Evolutionary conservation across 2,329 filamentous ascomycete genomes (phyloP), one percentile per base, ranked within the genome.

Genomic region (Colletotrichum lini): DNA sequence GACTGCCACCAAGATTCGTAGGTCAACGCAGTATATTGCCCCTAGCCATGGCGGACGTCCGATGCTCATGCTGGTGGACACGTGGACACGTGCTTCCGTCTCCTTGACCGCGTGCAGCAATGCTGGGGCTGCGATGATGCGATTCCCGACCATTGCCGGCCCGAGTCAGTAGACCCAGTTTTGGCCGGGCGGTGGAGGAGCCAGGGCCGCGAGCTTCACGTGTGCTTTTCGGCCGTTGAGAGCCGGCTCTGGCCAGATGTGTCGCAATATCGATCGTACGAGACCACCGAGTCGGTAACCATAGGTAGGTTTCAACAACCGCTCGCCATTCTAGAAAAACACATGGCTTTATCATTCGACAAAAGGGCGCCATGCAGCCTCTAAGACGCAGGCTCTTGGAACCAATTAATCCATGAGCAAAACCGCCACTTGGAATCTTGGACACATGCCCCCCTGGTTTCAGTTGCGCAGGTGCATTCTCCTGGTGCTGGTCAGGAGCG

Each of bases 91-190:
- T 60, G 62, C 63, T 66, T 60, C 47, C 54, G 47, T 54, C 16
- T 12, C 35, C 42, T 52, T 30, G n/a, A 23, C 21, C 30, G 30
- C 35, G 26, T n/a, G 15, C 21, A 53, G 66, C 63, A 47, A 42
- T 42, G 63, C 35, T 47, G 49, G 35, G 10, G 30, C 53, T 50
- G 47, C 40, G 57, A 35, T 35, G 57, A 54, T n/a, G 45, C 44
- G 47, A 67, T 57, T 52, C 50, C 63, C 57, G 67, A 44, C 50
- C 54, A 70, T 67, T 67, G 38, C 63, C 67, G 67, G 56, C 53
- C 64, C 67, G 68, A 70, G 50, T 62, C 50, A 67, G 44, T 15
- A 40, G 56, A 30, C 56, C 62, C 30, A 40, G 30, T 50, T 10
- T 10, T 13, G 30, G 23, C 30, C 63, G 54, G 67, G 30, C 30